Conservation (phyloP, 192 early-diverging fungal species). For the Podila epicladia region DNA sequence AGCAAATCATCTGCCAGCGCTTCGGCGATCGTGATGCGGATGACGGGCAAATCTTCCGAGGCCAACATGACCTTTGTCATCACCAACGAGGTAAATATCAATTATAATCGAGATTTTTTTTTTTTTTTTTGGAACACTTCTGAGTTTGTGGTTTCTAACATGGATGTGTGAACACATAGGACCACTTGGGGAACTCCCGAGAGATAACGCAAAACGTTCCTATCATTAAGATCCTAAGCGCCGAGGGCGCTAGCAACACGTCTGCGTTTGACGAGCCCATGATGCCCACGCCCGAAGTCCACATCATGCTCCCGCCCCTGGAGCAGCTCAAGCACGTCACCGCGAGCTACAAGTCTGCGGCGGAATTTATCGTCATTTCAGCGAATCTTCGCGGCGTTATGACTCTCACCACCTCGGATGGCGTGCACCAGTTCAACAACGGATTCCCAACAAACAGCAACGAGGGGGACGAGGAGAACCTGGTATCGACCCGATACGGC, state of each 20-base stretch:
- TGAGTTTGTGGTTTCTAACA: conserved; percentile 43
- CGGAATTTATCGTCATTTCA: conserved; percentile 69
- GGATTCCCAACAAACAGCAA: conserved; percentile 38
- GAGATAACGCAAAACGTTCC: conserved; percentile 29
- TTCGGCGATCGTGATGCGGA: conserved; percentile 60
- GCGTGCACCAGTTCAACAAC: conserved; percentile 66
- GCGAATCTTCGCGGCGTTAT: conserved; percentile 80
- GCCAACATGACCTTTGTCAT: conserved; percentile 63
- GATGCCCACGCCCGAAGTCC: conserved; percentile 68
- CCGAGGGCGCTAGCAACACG: conserved; percentile 25
- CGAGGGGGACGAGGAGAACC: conserved; percentile 26
- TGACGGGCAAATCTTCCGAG: conserved; percentile 70
- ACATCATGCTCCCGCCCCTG: conserved; percentile 84
- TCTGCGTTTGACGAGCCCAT: conserved; percentile 44
- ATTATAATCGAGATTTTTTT: too few relatives aligned
- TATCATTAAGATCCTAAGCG: conserved; percentile 37
- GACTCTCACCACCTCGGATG: conserved; percentile 67
- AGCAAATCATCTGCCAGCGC: conserved; percentile 68
- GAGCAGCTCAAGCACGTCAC: conserved; percentile 69
- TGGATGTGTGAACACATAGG: conserved; percentile 63
- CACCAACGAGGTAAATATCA: conserved; percentile 34
- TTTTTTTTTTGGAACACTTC: conserved; percentile 37
- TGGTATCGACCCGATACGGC: conserved; percentile 18
- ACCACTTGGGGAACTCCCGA: conserved; percentile 24
- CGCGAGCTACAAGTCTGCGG: conserved; percentile 71